Evolutionary conservation across 805 yeast species (phyloP), one percentile per base, ranked within the genome.

Genomic region (Ogataea methylovora): DNA sequence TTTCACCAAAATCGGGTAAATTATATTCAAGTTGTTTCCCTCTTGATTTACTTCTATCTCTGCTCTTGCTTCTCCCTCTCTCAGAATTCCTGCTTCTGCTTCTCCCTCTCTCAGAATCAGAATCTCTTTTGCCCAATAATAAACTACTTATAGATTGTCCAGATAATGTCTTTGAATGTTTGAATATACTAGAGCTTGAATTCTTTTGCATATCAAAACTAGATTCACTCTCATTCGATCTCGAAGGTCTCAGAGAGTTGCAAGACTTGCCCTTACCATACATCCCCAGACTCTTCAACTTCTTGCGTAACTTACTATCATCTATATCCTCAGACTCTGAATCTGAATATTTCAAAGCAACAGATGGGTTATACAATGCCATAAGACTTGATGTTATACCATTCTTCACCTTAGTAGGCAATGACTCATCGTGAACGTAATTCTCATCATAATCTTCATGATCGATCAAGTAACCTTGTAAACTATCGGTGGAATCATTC

Each of bases 351-450:
- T n/a, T n/a, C n/a, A n/a, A n/a, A n/a, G n/a, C n/a, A n/a, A n/a
- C n/a, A n/a, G n/a, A n/a, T n/a, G n/a, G 22, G n/a, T 76, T 80
- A 50, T 87, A 86, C 31, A 87, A 63, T 40, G 77, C 71, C 42
- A 87, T 64, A 41, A 87, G 65, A 2, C 90, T 76, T 0, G 95
- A 84, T 20, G 87, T 66, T 13, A 87, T 90, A 56, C 97, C 96
- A 18, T 87, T 87, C 45, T 81, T 81, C 10, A 85, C 88, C 34
- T 71, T 71, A 27, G 68, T 63, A 0, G 82, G 83, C 22, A 39
- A 32, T 8, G 37, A 12, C 6, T 81, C 75, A 0, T 79, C 71
- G 2, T 76, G 69, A 35, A 71, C 65, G 29, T 71, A 75, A n/a
- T n/a, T n/a, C n/a, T 32, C 34, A 15, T 32, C 34, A 19, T 32